phyloP scores from a whole-genome alignment of 2,329 filamentous ascomycete species.

The Epichloe aotearoae region DNA sequence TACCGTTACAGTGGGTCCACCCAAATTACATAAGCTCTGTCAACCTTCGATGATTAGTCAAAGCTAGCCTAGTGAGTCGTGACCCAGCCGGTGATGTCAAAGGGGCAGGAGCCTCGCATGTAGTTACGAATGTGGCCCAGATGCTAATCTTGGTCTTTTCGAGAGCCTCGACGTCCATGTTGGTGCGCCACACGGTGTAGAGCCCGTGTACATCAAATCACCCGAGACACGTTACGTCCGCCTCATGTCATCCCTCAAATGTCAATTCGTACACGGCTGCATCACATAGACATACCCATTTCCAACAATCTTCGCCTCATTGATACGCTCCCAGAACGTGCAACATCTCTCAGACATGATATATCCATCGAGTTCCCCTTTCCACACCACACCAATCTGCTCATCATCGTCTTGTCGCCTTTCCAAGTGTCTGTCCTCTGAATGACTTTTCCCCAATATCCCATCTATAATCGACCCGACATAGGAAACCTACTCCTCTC shows the following conservation, averaged over 20 bases:
- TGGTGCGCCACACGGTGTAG: no score
- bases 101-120: no score
- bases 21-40: no score
- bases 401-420: background rate
- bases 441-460: background rate
- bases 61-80: no score
- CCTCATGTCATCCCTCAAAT: background rate
- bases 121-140: no score
- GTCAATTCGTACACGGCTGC: background rate
- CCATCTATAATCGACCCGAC: background rate
- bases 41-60: no score
- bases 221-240: no score
- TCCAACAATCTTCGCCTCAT: background rate
- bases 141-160: no score
- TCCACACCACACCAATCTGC: background rate
- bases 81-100: no score
- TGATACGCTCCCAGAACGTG: background rate
- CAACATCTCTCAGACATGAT: background rate
- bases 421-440: background rate
- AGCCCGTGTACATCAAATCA: no score
- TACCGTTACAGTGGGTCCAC: no score
- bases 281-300: background rate
- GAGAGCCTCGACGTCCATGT: no score
- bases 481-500: background rate
- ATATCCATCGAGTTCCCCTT: background rate